Percentiles rank a stretch among this genome's conserved stretches.
Conservation (phyloP, 2,329 filamentous ascomycete species). For the Sporothrix luriei region DNA sequence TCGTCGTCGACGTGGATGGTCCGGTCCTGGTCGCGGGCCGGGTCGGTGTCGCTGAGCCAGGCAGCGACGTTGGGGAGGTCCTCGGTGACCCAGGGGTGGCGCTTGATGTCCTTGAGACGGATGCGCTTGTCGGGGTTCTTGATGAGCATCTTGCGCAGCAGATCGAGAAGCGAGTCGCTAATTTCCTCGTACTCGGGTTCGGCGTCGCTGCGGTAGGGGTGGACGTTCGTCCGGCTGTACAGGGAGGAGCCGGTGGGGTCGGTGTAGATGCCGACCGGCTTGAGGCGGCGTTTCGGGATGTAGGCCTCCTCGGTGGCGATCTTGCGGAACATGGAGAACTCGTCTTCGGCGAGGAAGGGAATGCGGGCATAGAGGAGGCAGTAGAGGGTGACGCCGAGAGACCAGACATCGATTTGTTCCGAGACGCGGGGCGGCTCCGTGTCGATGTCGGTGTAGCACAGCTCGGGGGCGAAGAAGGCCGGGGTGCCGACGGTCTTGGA, state of each 20-base stretch:
- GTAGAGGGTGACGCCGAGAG: conserved; percentile 91
- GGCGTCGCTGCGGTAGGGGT: conserved; percentile 73
- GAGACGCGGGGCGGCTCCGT: conserved; percentile 75
- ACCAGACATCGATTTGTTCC: conserved; percentile 96
- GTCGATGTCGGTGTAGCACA: conserved; percentile 83
- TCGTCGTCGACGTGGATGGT: conserved; percentile 90
- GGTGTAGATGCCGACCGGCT: conserved; percentile 67
- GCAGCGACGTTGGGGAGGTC: conserved; percentile 72
- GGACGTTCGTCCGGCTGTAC: conserved; percentile 60
- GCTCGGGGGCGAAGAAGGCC: conserved; percentile 94
- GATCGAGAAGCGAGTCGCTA: conserved; percentile 75
- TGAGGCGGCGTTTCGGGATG: conserved; percentile 79
- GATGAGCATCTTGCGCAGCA: conserved; percentile 75
- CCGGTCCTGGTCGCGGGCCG: conserved; percentile 73
- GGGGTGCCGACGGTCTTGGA: conserved; percentile 97
- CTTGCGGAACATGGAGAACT: conserved; percentile 86
- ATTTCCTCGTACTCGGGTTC: conserved; percentile 85
- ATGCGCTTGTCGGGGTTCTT: conserved; percentile 92
- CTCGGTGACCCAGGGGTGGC: conserved; percentile 85
- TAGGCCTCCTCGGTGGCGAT: conserved; percentile 93
- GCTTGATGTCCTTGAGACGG: conserved; percentile 86
- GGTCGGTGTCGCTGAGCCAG: conserved; percentile 96
- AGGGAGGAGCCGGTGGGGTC: conserved; percentile 58
- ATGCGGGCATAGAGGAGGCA: conserved; percentile 93
- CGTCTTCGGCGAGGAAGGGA: conserved; percentile 88